Evolutionary conservation across 2,329 filamentous ascomycete species (phyloP).

Genomic region (Xylogone sp.): DNA sequence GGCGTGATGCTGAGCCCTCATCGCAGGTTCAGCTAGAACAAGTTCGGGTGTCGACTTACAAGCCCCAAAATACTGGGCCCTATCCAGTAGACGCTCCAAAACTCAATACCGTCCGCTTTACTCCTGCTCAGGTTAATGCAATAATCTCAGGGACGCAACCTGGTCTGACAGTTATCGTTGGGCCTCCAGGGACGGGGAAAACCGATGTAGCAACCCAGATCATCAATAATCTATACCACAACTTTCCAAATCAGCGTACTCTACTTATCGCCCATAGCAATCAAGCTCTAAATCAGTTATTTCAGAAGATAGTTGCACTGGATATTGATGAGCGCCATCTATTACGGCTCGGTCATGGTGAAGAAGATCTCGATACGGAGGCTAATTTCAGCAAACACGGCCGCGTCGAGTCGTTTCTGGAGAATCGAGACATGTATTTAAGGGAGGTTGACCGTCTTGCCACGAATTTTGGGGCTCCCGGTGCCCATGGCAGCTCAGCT

Average conservation of each 20-base stretch:
- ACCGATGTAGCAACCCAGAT: slow-evolving; percentile 99
- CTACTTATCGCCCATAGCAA: slow-evolving; percentile 95
- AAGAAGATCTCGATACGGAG: slow-evolving; percentile 87
- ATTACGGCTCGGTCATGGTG: slow-evolving; percentile 86
- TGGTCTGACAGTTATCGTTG: slow-evolving; percentile 88
- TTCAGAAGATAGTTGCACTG: slow-evolving; percentile 94
- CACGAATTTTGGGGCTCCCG: slow-evolving; percentile 77
- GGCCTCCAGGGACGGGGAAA: slow-evolving; percentile 94
- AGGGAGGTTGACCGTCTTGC: slow-evolving; percentile 84
- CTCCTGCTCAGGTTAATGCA: slow-evolving; percentile 84
- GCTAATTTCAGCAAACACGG: slow-evolving; percentile 91
- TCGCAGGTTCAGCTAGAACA: slow-evolving; percentile 61
- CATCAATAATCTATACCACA: slow-evolving; percentile 98
- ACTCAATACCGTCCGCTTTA: slow-evolving; percentile 82
- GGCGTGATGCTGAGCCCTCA: slow-evolving; percentile 69
- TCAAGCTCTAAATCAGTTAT: slow-evolving; percentile 94
- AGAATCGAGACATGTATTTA: slow-evolving; percentile 76
- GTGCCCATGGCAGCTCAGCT: slow-evolving; percentile 92
- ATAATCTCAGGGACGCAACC: slow-evolving; percentile 93
- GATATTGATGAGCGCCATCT: slow-evolving; percentile 96
- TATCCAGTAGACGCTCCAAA: slow-evolving; percentile 83
- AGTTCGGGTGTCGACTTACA: slow-evolving; percentile 84
- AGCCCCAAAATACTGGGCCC: slow-evolving; percentile 81
- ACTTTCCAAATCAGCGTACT: slow-evolving; percentile 90
- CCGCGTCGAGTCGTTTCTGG: slow-evolving; percentile 90